Evolutionary conservation across 2,329 filamentous ascomycete genomes (phyloP), one percentile per base, ranked within the genome.

Genomic region (Monosporascus sp.): DNA sequence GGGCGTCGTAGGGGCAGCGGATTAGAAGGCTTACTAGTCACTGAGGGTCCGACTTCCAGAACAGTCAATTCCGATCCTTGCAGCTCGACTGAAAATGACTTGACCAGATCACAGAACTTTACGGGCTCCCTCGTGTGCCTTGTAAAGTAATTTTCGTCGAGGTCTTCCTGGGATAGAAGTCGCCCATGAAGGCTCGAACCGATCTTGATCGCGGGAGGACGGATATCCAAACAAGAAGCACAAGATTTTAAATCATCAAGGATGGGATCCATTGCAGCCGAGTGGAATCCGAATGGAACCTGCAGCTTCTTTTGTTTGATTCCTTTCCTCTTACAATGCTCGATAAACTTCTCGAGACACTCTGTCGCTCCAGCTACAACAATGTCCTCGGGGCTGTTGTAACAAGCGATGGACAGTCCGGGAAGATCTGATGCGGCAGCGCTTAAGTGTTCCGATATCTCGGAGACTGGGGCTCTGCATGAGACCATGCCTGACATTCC

Each of bases 271-370:
- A 63, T 64, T 4, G 65, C 57, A 6, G 51, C 48, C 2, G 66
- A 67, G 55, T 69, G 67, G 47, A 66, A 69, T 1, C 57, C 66
- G 49, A 64, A 61, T 2, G 62, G 61, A 8, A 65, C 61, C 17
- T 58, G 43, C 9, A 68, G 55, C 18, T 52, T 57, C 45, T 61
- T 65, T 48, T 55, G 46, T 63, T 66, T 59, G 54, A 68, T 51
- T 4, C 46, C 47, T 9, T 48, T 54, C 2, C 2, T n/a, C 27
- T 56, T 59, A 58, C 44, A 56, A 9, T 56, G n/a, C 37, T 59
- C 55, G 18, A 46, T 46, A 15, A 63, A 59, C 17, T 43, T 15
- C 4, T 52, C 50, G 17, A 67, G 53, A 15, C 51, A 35, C 2
- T 52, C 44, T 17, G 58, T 52, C 2, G 64, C 54, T 0, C 68